These are phyloP conservation scores for Pseudonitzschia multiseries DNA, from an alignment of 108 stramenopile species.

Conservation along the genomic window DNA sequence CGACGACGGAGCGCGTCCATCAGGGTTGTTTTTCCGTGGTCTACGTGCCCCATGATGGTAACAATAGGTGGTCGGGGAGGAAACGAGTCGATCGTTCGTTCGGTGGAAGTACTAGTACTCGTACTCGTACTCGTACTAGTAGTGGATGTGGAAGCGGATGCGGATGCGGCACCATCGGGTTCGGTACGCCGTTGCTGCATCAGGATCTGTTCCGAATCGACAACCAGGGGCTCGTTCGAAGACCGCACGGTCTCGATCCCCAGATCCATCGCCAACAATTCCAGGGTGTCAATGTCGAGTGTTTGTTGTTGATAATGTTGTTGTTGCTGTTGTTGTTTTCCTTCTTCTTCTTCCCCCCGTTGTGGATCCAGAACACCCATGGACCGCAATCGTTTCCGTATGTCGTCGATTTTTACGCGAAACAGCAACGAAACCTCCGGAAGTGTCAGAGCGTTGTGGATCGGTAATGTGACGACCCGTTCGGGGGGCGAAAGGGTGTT, in stretches of 20 bases:
- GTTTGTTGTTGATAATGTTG: too few relatives aligned
- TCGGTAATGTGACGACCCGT: conserved; percentile 22
- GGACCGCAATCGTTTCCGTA: conserved; percentile 13
- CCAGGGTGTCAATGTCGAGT: conserved; percentile 45
- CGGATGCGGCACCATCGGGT: too few relatives aligned
- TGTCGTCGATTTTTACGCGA: conserved; percentile 35
- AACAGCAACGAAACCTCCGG: conserved; percentile 27
- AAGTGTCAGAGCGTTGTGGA: neutral
- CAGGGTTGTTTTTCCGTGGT: conserved; percentile 98
- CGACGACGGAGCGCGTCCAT: conserved; percentile 92
- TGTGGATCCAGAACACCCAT: conserved; percentile 26
- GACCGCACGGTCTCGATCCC: conserved; percentile 37
- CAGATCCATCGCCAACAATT: conserved; percentile 52
- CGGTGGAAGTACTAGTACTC: too few relatives aligned
- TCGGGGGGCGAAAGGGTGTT: neutral
- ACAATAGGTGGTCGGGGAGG: conserved; percentile 62
- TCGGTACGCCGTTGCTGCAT: conserved; percentile 36
- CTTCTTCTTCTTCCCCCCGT: conserved; percentile 10
- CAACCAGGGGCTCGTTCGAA: conserved; percentile 13
- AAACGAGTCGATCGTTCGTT: neutral
- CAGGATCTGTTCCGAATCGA: conserved; percentile 26
- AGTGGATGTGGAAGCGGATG: too few relatives aligned
- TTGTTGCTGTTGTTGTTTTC: too few relatives aligned
- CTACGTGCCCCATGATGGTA: conserved; percentile 85
- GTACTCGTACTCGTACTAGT: too few relatives aligned